Evolutionary conservation across 2,329 filamentous ascomycete genomes (phyloP), one percentile per base, ranked within the genome.

Genomic region (Chaetomium sp.): DNA sequence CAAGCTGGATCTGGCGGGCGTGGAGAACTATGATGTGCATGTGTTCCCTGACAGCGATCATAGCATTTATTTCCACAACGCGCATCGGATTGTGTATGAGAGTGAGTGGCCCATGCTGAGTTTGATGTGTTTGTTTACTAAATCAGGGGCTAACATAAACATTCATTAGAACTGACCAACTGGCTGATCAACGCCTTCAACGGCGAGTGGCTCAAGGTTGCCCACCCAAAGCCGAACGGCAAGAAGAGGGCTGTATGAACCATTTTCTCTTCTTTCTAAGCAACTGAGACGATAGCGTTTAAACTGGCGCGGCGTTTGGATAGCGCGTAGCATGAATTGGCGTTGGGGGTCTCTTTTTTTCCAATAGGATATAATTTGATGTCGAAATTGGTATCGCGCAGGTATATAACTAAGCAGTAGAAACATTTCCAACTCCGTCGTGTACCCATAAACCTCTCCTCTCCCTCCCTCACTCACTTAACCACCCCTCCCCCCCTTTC

Each of bases 101-200:
- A 95, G 90, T 95, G 75, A 80, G 90, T 83, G 36, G 5, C 53
- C 38, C 19, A 34, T 19, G 19, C 53, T 41, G 40, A 10, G 7
- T 1, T 9, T 5, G 5, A 6, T 37, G n/a, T 9, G 34, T 49
- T 36, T 32, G n/a, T 9, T 6, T 14, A 5, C 12, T 19, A 5
- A 5, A 19, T 6, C 5, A n/a, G 35, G 32, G 47, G 49, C 56
- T 64, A 42, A 61, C 41, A 7, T 6, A 8, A 6, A 14, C 5
- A 12, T 34, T 4, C 14, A n/a, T 12, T 59, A 91, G 88, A 90
- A 73, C 71, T 96, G 36, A 85, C 79, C 56, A 91, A 89, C 69
- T 99, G 92, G 92, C 83, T 99, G 53, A 81, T 96, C 68, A 97
- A 96, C 69, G 94, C 94, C 1, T 99, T 99, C 70, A 97, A 97